Evolutionary conservation across 305 asterid species (phyloP).

Genomic region (Fraxinus ornus): DNA sequence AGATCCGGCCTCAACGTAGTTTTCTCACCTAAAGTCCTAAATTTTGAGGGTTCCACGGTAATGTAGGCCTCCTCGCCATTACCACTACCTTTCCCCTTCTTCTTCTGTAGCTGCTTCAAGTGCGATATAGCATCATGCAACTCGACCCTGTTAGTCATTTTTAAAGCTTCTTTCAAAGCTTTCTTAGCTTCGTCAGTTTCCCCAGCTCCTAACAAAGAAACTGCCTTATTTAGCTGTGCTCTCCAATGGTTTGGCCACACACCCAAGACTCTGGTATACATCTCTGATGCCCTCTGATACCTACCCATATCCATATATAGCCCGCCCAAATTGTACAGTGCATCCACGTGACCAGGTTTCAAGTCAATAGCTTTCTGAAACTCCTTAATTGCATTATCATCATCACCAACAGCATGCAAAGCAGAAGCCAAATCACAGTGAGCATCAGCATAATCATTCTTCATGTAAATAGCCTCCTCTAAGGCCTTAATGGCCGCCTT

Average conservation of each 20-base stretch:
- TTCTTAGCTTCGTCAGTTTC: slow-evolving; percentile 95
- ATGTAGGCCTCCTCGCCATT: slow-evolving; percentile 64
- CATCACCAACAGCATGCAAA: slow-evolving; percentile 91
- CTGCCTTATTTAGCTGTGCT: slow-evolving; percentile 94
- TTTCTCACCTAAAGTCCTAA: slow-evolving; percentile 71
- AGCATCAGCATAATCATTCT: slow-evolving; percentile 93
- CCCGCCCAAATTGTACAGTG: slow-evolving; percentile 89
- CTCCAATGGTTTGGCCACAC: slow-evolving; percentile 98
- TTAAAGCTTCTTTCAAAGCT: slow-evolving; percentile 89
- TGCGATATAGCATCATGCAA: slow-evolving; percentile 86
- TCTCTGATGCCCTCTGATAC: slow-evolving; percentile 94
- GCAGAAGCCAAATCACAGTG: slow-evolving; percentile 99
- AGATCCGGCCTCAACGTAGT: slow-evolving; percentile 67
- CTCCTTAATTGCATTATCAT: slow-evolving; percentile 96
- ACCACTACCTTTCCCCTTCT: slow-evolving; percentile 65
- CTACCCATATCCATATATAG: slow-evolving; percentile 99
- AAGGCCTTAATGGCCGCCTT: slow-evolving; percentile 99
- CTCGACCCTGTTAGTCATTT: slow-evolving; percentile 95
- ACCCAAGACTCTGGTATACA: slow-evolving; percentile 88
- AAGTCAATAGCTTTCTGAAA: slow-evolving; percentile 97
- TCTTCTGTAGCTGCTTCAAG: slow-evolving; percentile 91
- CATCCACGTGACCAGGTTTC: slow-evolving; percentile 95
- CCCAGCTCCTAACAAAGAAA: slow-evolving; percentile 88
- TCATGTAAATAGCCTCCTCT: slow-evolving; percentile 97
- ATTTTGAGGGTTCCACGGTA: slow-evolving; percentile 66